A percentile compares a stretch with the other conserved stretches of the same genome.
phyloP scores from a whole-genome alignment of 2,329 filamentous ascomycete genomes.

The Microcyclosporella mali region DNA sequence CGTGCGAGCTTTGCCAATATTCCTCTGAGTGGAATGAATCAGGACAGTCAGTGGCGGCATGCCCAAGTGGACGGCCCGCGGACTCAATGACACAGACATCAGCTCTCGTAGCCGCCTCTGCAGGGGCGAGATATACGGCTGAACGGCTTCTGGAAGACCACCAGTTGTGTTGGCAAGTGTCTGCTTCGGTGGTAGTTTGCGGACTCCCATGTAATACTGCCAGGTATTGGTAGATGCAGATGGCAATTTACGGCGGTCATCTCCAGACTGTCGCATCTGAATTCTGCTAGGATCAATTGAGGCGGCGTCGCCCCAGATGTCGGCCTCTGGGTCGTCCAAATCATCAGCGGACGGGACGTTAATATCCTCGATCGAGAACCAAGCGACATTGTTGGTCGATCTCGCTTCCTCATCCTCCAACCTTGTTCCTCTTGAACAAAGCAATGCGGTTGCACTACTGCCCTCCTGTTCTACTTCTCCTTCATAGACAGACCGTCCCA shows the following conservation, averaged over 20 bases:
- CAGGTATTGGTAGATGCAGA: conserved; percentile 70
- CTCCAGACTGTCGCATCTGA: conserved; percentile 86
- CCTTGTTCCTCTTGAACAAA: conserved; percentile 19
- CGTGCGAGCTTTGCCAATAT: conserved; percentile 83
- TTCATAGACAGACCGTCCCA: conserved; percentile 77
- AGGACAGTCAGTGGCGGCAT: conserved; percentile 85
- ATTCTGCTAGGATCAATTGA: conserved; percentile 81
- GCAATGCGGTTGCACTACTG: conserved; percentile 36
- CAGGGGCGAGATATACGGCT: conserved; percentile 40
- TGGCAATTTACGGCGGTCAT: conserved; percentile 73
- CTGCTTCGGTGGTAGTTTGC: conserved; percentile 55
- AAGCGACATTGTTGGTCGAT: conserved; percentile 56
- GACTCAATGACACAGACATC: conserved; percentile 80
- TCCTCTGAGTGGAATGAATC: conserved; percentile 82
- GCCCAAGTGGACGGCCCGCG: conserved; percentile 75
- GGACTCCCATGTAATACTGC: conserved; percentile 79
- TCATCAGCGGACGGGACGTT: conserved; percentile 43
- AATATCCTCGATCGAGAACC: conserved; percentile 85
- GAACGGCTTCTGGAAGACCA: conserved; percentile 33
- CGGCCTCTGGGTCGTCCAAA: conserved; percentile 54
- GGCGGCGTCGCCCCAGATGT: conserved; percentile 78
- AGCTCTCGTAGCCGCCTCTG: conserved; percentile 70
- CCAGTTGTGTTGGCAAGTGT: conserved; percentile 34
- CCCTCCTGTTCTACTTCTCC: conserved; percentile 67
- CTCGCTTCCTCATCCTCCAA: conserved; percentile 50